These are phyloP conservation scores for Globisporangium splendens DNA, from an alignment of 352 stramenopile genomes.

Conservation along the genomic window DNA sequence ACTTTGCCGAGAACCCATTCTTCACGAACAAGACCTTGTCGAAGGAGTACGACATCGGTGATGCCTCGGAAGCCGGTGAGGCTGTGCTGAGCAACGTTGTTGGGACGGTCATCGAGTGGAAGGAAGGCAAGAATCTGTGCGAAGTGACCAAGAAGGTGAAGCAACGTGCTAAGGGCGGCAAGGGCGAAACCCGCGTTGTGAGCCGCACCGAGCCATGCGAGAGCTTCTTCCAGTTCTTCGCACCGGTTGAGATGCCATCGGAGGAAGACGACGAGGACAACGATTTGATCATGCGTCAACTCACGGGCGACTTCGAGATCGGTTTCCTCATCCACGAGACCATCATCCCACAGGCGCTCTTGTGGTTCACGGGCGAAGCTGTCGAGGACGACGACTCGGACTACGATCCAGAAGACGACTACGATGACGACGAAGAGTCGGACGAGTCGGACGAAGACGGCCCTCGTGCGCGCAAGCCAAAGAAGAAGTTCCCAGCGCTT, in stretches of 20 bases:
- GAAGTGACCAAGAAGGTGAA: constrained; percentile 88
- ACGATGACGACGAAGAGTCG: constrained; percentile 56
- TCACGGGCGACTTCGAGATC: constrained; percentile 83
- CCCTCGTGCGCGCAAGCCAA: constrained; percentile 35
- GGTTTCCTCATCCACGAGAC: constrained; percentile 86
- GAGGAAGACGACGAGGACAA: constrained; percentile 83
- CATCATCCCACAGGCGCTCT: constrained; percentile 81
- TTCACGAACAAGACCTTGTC: constrained; percentile 74
- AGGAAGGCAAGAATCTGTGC: constrained; percentile 79
- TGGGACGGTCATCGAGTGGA: constrained; percentile 78
- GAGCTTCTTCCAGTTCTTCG: constrained; percentile 88
- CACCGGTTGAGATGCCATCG: constrained; percentile 79
- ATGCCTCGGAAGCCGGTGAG: constrained; percentile 76
- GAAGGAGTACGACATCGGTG: constrained; percentile 86
- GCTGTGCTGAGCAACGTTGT: constrained; percentile 75
- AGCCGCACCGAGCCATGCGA: constrained; percentile 79
- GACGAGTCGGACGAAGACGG: constrained; percentile 57
- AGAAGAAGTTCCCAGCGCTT: constrained; percentile 79
- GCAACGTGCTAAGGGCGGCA: constrained; percentile 77
- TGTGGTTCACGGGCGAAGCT: constrained; percentile 85
- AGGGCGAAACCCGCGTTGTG: constrained; percentile 71
- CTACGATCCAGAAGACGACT: constrained; percentile 75
- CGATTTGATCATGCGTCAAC: constrained; percentile 84
- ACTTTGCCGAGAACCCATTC: constrained; percentile 76
- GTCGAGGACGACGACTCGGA: constrained; percentile 77